Base-by-base conservation (phyloP, 2,329 filamentous ascomycete genomes). In the Colletotrichum sp. region DNA sequence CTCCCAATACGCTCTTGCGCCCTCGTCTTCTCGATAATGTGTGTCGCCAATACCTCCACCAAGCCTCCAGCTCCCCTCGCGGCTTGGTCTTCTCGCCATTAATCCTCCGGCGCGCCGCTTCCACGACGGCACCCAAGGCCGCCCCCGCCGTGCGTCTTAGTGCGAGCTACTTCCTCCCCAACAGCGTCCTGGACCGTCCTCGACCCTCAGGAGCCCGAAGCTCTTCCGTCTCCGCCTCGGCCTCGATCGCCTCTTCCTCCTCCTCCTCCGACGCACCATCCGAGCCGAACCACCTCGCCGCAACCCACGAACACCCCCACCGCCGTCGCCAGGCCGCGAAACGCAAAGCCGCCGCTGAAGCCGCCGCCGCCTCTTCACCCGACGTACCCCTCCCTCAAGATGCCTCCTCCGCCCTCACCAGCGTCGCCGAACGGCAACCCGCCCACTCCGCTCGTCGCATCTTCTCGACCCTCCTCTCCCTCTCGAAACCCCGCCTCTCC, bases 401-500 rank as follows among this genome's bases (percentile, higher is more conserved):
- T 82, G 88, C 90, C 21, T 93, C 92, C 5, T 89, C 91, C 6
- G 83, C 89, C 18, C 87, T 93, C 26, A 87, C 91, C 52, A 86
- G 85, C 64, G 85, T 84, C 63, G 91, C 88, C 71, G 89, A 87
- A 62, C 84, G 84, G 64, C 88, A 87, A 70, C 90, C 87, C 10
- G 82, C 85, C 9, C 82, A 86, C 77, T 92, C 91, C 18, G 73
- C 90, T 68, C 90, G 90, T 28, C 94, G 96, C 73, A 90, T 92
- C 71, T 82, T 97, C 77, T 94, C 96, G 26, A 93, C 95, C 34
- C 95, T 95, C 80, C 93, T 99, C 77, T 95, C 97, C 30, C 92
- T 99, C 78, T 94, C 96, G n/a, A 99, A 99, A 83, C 97, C 97
- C 5, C 95, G 96, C 69, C 92, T 99, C 64, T 96, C 95, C 9